These are phyloP conservation scores for Plenodomus tracheiphilus DNA, from an alignment of 2,329 filamentous ascomycete genomes.

Conservation along the genomic window DNA sequence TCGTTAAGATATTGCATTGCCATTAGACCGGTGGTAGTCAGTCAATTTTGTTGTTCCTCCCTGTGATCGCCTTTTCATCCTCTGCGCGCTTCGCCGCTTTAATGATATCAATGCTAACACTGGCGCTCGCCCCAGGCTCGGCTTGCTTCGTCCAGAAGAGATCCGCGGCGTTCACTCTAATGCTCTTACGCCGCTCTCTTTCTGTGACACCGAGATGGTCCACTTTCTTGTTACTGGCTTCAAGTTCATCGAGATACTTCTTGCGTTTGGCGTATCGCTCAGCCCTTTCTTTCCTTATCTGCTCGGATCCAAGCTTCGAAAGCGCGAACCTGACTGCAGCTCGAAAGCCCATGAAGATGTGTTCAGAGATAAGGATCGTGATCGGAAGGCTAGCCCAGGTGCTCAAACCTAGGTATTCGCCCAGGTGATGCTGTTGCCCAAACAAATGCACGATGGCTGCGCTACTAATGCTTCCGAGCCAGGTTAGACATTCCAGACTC, in stretches of 20 bases:
- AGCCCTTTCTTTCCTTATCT: slow-evolving; percentile 29
- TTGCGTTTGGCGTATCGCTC: slow-evolving; percentile 34
- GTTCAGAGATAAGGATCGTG: slow-evolving; percentile 37
- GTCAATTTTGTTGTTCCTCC: slow-evolving; percentile 8
- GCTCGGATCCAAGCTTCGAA: slow-evolving; percentile 32
- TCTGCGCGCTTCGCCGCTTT: slow-evolving; percentile 26
- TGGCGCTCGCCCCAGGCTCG: slow-evolving; percentile 29
- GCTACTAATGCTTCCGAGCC: slow-evolving; percentile 38
- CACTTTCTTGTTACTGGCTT: slow-evolving; percentile 18
- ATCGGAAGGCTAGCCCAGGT: slow-evolving; percentile 35
- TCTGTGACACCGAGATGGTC: slow-evolving; percentile 25
- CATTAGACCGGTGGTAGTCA: neutral
- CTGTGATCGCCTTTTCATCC: slow-evolving; percentile 16
- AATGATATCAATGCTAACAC: slow-evolving; percentile 29
- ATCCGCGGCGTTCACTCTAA: slow-evolving; percentile 35
- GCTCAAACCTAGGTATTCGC: slow-evolving; percentile 17
- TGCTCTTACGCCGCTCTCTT: slow-evolving; percentile 35
- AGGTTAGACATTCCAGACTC: slow-evolving; percentile 37
- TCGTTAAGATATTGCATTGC: neutral
- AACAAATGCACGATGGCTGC: slow-evolving; percentile 41
- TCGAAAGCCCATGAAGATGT: slow-evolving; percentile 38
- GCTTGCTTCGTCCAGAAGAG: slow-evolving; percentile 37
- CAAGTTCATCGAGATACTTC: slow-evolving; percentile 32
- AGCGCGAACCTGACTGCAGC: slow-evolving; percentile 31
- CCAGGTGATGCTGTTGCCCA: slow-evolving; percentile 20